Percentiles rank a stretch among this genome's conserved stretches.
Evolutionary conservation across 352 stramenopile species (phyloP).

Genomic region (Globisporangium cederbergense): DNA sequence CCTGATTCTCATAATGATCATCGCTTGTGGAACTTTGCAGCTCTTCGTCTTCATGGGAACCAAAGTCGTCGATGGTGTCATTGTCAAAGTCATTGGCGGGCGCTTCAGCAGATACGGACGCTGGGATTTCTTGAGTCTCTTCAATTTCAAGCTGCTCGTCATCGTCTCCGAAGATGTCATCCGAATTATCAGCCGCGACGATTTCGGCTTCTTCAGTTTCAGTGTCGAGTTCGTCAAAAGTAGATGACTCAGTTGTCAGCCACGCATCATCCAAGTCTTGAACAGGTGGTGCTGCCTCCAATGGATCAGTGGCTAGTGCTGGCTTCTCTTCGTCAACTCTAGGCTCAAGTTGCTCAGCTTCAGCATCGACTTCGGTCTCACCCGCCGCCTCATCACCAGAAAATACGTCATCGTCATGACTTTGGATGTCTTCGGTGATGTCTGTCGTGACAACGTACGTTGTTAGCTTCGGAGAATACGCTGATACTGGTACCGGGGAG

Average conservation of each 20-base stretch:
- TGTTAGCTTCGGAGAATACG: conserved; percentile 6
- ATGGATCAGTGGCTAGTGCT: background rate
- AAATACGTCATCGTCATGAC: conserved; percentile 11
- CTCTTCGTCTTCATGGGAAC: background rate
- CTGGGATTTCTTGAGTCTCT: background rate
- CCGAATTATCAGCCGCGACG: background rate
- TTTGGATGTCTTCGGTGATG: conserved; percentile 51
- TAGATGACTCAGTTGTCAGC: background rate
- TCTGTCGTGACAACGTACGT: conserved; percentile 27
- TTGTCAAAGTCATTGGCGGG: background rate
- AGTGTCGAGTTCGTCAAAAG: background rate
- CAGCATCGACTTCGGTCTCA: background rate
- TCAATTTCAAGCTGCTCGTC: background rate
- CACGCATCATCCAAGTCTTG: conserved; percentile 9
- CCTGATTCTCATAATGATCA: background rate
- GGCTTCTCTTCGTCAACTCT: background rate
- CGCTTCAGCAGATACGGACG: background rate
- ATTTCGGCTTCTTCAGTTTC: background rate
- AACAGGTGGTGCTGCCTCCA: background rate
- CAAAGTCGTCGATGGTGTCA: background rate
- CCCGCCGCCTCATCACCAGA: background rate
- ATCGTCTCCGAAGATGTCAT: background rate
- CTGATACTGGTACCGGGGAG: background rate
- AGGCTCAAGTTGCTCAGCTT: background rate
- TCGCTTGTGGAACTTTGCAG: background rate